Evolutionary conservation across 2,329 filamentous ascomycete genomes (phyloP).

Genomic region (Lachnellula hyalina): DNA sequence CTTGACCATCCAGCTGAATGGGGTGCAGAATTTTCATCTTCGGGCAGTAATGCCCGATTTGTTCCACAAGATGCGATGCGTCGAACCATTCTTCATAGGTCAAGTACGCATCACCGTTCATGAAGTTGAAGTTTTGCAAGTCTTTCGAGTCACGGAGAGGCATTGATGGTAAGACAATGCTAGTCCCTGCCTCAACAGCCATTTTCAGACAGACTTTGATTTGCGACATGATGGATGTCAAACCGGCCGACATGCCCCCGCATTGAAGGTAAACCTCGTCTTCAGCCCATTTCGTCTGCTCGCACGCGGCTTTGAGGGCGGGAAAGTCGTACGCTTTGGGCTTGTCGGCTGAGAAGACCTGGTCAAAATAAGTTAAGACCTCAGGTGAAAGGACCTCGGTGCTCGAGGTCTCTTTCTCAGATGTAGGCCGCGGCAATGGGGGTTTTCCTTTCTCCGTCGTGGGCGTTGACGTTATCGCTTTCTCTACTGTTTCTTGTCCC

Average conservation of each 20-base stretch:
- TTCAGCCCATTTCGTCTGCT: slow-evolving; percentile 22
- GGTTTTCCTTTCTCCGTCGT: not conserved
- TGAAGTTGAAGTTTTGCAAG: slow-evolving; percentile 31
- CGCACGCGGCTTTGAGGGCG: slow-evolving; percentile 24
- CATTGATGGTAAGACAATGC: slow-evolving; percentile 31
- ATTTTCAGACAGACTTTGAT: slow-evolving; percentile 35
- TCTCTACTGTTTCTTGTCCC: not conserved
- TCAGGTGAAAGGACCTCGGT: not conserved
- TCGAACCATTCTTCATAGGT: slow-evolving; percentile 35
- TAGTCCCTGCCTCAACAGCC: slow-evolving; percentile 31
- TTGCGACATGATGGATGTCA: slow-evolving; percentile 33
- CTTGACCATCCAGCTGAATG: slow-evolving; percentile 17
- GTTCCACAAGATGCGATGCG: slow-evolving; percentile 25
- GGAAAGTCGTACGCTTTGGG: slow-evolving; percentile 22
- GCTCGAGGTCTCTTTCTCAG: not conserved
- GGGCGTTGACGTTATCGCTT: not conserved
- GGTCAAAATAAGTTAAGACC: slow-evolving; percentile 27
- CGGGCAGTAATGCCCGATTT: slow-evolving; percentile 28
- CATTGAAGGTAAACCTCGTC: slow-evolving; percentile 32
- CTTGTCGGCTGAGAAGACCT: slow-evolving; percentile 27
- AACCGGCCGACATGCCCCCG: slow-evolving; percentile 29
- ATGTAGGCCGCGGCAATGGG: not conserved
- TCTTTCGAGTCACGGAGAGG: slow-evolving; percentile 30
- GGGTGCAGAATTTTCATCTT: slow-evolving; percentile 31
- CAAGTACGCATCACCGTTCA: slow-evolving; percentile 30